Base-by-base conservation (phyloP, 441 rosid species). In the Populus hybrid region DNA sequence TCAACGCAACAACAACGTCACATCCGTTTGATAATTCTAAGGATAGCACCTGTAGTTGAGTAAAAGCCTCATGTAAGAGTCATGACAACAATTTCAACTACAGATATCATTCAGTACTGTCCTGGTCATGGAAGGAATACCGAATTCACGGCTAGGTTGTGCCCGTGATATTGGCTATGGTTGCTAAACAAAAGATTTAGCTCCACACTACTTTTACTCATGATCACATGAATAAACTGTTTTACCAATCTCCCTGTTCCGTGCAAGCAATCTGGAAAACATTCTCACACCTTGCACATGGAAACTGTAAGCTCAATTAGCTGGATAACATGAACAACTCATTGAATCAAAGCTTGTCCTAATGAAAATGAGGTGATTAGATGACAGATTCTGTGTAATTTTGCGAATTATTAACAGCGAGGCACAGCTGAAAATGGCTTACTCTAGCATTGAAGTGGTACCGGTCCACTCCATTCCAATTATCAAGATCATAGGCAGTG, bases 401-500 rank as follows among this genome's bases (percentile, higher is more conserved):
- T 50, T 54, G 23, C 6, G 20, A 57, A n/a, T 73, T 10, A 26
- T 1, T 18, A n/a, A 74, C 23, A 4, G 18, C 2, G n/a, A 23
- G 46, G 10, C 4, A 36, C 2, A 36, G 3, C 10, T 26, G 50
- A 21, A 5, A 86, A 90, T 89, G 3, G 88, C 46, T 70, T 68
- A 92, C 97, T 90, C 80, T 73, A 1, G 99, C 99, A 81, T 94
- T 90, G 80, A 93, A 95, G 77, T 90, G 97, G 85, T 84, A 94
- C 8, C 99, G 89, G 65, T 92, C 97, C 30, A 94, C 89, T 0
- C 98, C 97, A 14, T 91, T 92, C 99, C 99, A 95, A 46, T 91
- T 92, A 69, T 95, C 99, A 23, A 95, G 91, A 82, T 95, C 99
- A 38, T 95, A 95, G 23, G 98, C 99, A 0, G 99, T 95, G 87